phyloP scores from a whole-genome alignment of 1,139 yeast species.

The Wickerhamiella pararugosa region DNA sequence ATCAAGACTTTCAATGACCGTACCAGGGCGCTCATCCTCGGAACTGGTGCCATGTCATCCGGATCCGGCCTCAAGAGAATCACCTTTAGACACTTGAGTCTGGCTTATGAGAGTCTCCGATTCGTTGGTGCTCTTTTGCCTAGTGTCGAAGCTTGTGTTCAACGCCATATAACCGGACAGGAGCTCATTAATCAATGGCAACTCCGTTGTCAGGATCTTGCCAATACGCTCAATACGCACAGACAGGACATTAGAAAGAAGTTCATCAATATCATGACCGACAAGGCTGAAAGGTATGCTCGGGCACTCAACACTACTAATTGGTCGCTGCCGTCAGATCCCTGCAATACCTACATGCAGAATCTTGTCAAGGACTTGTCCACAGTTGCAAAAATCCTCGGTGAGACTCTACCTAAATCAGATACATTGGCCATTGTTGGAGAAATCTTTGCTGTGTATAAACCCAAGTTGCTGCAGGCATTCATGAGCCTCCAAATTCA shows the following conservation, averaged over 20 bases:
- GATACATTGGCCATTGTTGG: constrained; percentile 29
- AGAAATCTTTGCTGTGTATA: constrained; percentile 42
- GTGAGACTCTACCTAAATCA: constrained; percentile 34
- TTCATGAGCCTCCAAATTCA: constrained; percentile 39
- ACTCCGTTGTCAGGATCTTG: constrained; percentile 23
- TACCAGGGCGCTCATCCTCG: constrained; percentile 47
- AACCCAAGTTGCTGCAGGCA: constrained; percentile 39
- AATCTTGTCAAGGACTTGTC: constrained; percentile 50
- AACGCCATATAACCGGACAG: constrained; percentile 16
- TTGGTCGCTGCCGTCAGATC: constrained; percentile 31
- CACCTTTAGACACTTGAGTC: constrained; percentile 58
- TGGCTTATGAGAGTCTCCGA: constrained; percentile 47
- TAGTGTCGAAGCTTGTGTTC: constrained; percentile 21
- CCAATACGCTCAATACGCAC: constrained; percentile 37
- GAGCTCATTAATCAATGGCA: not conserved
- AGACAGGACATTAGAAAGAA: constrained; percentile 52
- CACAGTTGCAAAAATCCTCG: constrained; percentile 46
- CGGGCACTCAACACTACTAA: constrained; percentile 31
- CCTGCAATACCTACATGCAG: constrained; percentile 47
- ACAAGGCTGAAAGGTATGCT: constrained; percentile 30
- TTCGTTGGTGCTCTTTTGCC: constrained; percentile 29
- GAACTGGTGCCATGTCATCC: constrained; percentile 64
- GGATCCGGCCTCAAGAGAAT: constrained; percentile 57
- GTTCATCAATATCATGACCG: constrained; percentile 55
- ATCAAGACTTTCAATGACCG: constrained; percentile 41